Base-by-base conservation (phyloP, 352 stramenopile genomes). In the Phytophthora melonis region DNA sequence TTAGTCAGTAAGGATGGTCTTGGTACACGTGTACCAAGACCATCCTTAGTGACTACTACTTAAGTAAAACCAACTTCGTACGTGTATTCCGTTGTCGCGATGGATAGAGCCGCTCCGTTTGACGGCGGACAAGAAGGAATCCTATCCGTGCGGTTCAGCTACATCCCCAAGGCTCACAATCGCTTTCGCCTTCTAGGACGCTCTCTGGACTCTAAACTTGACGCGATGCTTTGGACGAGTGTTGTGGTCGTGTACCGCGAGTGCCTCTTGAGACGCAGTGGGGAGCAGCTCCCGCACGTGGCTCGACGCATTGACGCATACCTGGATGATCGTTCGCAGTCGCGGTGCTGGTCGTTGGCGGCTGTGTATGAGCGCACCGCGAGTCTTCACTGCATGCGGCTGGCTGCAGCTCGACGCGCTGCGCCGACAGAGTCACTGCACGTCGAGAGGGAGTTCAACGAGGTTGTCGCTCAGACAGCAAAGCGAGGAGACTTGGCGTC, bases 301-400 rank as follows among this genome's bases (percentile, higher is more conserved):
- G 69, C 63, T 6, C 58, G 36, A 19, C 43, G 21, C 27, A 59
- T 76, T 30, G 64, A 72, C 30, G 16, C 21, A 19, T 76, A 68
- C 39, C 53, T 76, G 58, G 53, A 69, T 11, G 41, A 62, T 52
- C 52, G 21, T 13, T 43, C 34, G 10, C 10, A 14, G 30, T 32
- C 56, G 23, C 25, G 18, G n/a, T 23, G 45, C 3, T 72, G 62
- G 49, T 57, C 64, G 10, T 36, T 77, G 18, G 57, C 52, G 19
- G 53, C 41, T 0, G 54, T 68, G 41, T 77, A 73, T 50, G 45
- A 66, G 21, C 50, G 45, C 43, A 77, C 64, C 10, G 8, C 16
- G 23, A 77, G 70, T 69, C 53, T 69, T 14, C 70, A 77, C 58
- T 77, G 70, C 59, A 63, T 77, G 45, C 66, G 19, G 54, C 43